Conservation (phyloP, 148 eudicot species). For the Diospyros lotus region DNA sequence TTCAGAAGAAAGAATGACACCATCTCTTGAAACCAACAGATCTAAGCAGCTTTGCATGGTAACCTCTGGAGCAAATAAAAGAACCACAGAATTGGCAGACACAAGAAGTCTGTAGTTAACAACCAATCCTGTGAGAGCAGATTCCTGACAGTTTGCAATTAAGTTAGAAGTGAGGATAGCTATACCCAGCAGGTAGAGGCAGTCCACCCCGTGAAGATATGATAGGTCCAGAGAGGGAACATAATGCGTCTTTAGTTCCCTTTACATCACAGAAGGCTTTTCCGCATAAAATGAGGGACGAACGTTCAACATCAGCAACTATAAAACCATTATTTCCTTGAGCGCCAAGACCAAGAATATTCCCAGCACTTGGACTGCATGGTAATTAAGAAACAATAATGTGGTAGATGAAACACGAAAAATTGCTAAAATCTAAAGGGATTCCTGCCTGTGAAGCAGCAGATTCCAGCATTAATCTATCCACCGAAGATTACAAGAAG, state of each 20-base stretch:
- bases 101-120: constrained; percentile 23
- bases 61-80: constrained; percentile 27
- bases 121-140: not conserved
- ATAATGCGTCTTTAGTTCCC: constrained; percentile 21
- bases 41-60: constrained; percentile 14
- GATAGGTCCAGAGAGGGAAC: constrained; percentile 24
- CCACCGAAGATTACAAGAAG: constrained; percentile 1
- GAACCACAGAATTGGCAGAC: constrained; percentile 15
- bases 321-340: constrained; percentile 21
- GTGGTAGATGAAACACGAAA: not conserved
- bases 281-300: constrained; percentile 27
- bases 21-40: constrained; percentile 19
- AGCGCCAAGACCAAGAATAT: constrained; percentile 26
- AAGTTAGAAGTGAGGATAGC: not conserved
- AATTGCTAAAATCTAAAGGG: not conserved
- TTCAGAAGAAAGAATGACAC: constrained; percentile 17
- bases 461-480: not conserved
- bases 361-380: constrained; percentile 24
- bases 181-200: constrained; percentile 24
- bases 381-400: not conserved
- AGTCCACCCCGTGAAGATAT: constrained; percentile 28
- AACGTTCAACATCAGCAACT: constrained; percentile 26
- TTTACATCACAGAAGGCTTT: constrained; percentile 28
- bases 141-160: not conserved
- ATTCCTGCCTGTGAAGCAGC: constrained; percentile 4